phyloP scores from a whole-genome alignment of 805 yeast genomes.

The Candida maris region DNA sequence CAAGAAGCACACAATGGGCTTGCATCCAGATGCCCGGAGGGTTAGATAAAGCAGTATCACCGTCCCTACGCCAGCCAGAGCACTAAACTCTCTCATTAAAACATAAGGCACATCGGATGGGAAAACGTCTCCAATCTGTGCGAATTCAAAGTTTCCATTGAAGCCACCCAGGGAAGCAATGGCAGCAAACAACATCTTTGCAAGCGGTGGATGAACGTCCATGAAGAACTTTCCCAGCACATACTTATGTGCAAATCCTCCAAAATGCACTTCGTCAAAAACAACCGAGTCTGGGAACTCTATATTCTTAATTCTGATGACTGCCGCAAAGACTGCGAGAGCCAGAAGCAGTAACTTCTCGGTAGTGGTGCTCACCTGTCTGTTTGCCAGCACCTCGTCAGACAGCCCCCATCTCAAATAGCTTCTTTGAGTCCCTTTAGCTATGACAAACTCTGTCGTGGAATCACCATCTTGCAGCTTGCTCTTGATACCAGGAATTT shows the following conservation, averaged over 20 bases:
- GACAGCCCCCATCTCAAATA: conserved; percentile 53
- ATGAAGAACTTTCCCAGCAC: conserved; percentile 67
- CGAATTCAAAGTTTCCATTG: conserved; percentile 66
- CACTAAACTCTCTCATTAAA: conserved; percentile 68
- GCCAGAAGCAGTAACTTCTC: conserved; percentile 41
- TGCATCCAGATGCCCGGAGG: conserved; percentile 66
- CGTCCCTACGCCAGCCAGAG: conserved; percentile 64
- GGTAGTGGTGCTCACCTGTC: conserved; percentile 35
- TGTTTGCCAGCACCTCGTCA: conserved; percentile 34
- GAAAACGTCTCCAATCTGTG: conserved; percentile 59
- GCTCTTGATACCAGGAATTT: background rate
- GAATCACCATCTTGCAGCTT: conserved; percentile 12
- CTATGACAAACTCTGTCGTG: conserved; percentile 43
- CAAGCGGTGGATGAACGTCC: conserved; percentile 89
- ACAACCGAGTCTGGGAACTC: conserved; percentile 80
- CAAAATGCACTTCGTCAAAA: conserved; percentile 97
- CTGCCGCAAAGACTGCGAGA: conserved; percentile 43
- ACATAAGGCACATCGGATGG: conserved; percentile 62
- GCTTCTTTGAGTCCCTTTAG: conserved; percentile 51
- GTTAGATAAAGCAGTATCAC: conserved; percentile 64
- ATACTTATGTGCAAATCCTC: conserved; percentile 93
- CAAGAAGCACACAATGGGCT: conserved; percentile 57
- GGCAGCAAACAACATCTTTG: conserved; percentile 75
- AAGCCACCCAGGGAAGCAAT: conserved; percentile 66
- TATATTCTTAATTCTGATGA: conserved; percentile 60